Evolutionary conservation across 2,329 filamentous ascomycete genomes (phyloP).

Genomic region (Fusarium algeriense): DNA sequence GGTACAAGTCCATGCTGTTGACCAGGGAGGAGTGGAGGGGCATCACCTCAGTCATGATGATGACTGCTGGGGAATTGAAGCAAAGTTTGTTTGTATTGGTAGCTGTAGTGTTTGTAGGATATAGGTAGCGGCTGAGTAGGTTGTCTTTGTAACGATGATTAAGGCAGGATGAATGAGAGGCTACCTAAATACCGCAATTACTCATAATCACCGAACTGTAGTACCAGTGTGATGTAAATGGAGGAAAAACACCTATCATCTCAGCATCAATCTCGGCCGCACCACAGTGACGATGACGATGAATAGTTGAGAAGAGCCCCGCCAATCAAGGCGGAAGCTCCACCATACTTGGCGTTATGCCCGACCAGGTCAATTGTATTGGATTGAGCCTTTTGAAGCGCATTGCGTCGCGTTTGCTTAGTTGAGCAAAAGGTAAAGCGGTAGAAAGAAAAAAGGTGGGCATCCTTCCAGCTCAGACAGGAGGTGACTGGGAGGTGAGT

Average conservation of each 20-base stretch:
- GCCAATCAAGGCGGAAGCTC: slow-evolving; percentile 44
- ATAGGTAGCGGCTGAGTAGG: background rate
- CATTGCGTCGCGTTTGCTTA: slow-evolving; percentile 34
- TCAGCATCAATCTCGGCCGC: slow-evolving; percentile 31
- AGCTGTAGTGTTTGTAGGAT: background rate
- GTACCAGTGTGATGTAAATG: slow-evolving; percentile 9
- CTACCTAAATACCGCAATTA: slow-evolving; percentile 7
- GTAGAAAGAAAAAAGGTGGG: slow-evolving; percentile 22
- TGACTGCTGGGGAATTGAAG: slow-evolving; percentile 14
- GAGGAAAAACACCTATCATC: slow-evolving; percentile 20
- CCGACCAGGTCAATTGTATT: slow-evolving; percentile 37
- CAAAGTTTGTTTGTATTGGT: slow-evolving; percentile 21
- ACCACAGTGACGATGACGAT: slow-evolving; percentile 48
- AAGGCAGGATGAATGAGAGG: background rate
- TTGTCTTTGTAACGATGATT: background rate
- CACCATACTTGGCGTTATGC: slow-evolving; percentile 46
- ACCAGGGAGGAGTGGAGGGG: slow-evolving; percentile 36
- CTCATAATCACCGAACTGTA: background rate
- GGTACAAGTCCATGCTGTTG: background rate
- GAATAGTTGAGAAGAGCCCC: slow-evolving; percentile 36
- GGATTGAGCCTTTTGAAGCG: slow-evolving; percentile 32
- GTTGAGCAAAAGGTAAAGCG: slow-evolving; percentile 30
- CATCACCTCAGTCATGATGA: slow-evolving; percentile 44
- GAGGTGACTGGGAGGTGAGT: slow-evolving; percentile 13
- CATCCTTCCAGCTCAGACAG: slow-evolving; percentile 11